Conservation (phyloP, 2,329 filamentous ascomycete genomes). For the Aspergillus transmontanensis region DNA sequence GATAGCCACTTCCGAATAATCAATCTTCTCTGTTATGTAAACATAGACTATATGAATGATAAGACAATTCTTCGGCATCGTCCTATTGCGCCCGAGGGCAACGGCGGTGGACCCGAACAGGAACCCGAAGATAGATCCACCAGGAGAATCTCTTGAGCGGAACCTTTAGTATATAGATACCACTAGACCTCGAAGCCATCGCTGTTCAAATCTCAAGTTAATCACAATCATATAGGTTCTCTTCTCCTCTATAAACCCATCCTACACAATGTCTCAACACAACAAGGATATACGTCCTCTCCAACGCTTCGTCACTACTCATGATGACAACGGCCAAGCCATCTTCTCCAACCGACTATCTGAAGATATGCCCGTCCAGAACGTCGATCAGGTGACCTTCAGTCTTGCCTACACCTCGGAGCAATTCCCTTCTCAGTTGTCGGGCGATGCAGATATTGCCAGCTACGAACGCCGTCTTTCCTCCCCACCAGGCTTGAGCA, state of each 20-base stretch:
- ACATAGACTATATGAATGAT: background rate
- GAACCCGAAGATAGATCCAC: background rate
- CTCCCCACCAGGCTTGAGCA: slow-evolving; percentile 52
- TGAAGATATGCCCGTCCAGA: slow-evolving; percentile 22
- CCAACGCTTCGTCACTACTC: slow-evolving; percentile 34
- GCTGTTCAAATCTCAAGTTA: background rate
- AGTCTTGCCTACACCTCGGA: slow-evolving; percentile 54
- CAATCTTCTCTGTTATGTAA: background rate
- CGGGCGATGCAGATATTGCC: slow-evolving; percentile 49
- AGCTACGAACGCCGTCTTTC: slow-evolving; percentile 49
- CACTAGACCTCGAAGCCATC: background rate
- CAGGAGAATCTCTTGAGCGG: background rate
- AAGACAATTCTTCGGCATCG: background rate
- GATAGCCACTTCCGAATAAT: background rate
- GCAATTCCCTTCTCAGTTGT: slow-evolving; percentile 51
- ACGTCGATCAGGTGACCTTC: slow-evolving; percentile 49
- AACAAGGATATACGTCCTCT: slow-evolving; percentile 37
- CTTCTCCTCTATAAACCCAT: background rate
- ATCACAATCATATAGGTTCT: background rate
- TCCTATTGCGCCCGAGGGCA: background rate
- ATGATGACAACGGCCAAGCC: slow-evolving; percentile 36
- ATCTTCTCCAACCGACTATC: slow-evolving; percentile 36
- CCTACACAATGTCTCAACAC: background rate
- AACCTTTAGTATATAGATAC: background rate
- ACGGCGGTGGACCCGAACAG: background rate